Conservation (phyloP, 2,329 filamentous ascomycete species). For the Fusarium robinianum region DNA sequence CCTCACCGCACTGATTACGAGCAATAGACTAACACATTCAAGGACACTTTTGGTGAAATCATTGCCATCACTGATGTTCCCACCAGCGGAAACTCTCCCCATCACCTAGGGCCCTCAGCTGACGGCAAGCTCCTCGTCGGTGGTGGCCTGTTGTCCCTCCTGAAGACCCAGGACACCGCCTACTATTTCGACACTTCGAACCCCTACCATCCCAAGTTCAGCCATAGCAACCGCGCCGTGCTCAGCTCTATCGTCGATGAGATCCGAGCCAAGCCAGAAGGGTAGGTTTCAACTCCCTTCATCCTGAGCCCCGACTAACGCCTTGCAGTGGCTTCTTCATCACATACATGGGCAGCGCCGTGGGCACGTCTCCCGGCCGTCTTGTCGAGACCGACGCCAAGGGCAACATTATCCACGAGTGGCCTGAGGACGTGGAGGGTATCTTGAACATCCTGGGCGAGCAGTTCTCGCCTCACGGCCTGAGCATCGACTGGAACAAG, state of each 20-base stretch:
- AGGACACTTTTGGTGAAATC: conserved; percentile 65
- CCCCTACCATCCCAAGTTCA: conserved; percentile 62
- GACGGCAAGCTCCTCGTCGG: conserved; percentile 63
- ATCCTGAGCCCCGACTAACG: background rate
- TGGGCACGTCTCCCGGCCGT: conserved; percentile 61
- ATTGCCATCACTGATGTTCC: conserved; percentile 63
- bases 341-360: conserved; percentile 64
- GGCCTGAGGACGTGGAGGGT: conserved; percentile 59
- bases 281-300: conserved; percentile 36
- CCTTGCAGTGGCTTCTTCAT: conserved; percentile 57
- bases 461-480: conserved; percentile 65
- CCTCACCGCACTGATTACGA: accelerated
- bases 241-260: conserved; percentile 65
- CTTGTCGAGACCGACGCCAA: conserved; percentile 63
- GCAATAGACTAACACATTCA: conserved; percentile 2
- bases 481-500: conserved; percentile 60
- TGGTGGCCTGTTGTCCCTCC: conserved; percentile 60
- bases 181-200: conserved; percentile 65
- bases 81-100: conserved; percentile 62
- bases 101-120: conserved; percentile 58
- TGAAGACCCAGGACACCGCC: conserved; percentile 65
- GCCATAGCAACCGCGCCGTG: conserved; percentile 63
- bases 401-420: conserved; percentile 66
- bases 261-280: conserved; percentile 66
- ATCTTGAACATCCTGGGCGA: conserved; percentile 61